Evolutionary conservation across 2,329 filamentous ascomycete species (phyloP), one percentile per base, ranked within the genome.

Genomic region (Colletotrichum cordylinicola): DNA sequence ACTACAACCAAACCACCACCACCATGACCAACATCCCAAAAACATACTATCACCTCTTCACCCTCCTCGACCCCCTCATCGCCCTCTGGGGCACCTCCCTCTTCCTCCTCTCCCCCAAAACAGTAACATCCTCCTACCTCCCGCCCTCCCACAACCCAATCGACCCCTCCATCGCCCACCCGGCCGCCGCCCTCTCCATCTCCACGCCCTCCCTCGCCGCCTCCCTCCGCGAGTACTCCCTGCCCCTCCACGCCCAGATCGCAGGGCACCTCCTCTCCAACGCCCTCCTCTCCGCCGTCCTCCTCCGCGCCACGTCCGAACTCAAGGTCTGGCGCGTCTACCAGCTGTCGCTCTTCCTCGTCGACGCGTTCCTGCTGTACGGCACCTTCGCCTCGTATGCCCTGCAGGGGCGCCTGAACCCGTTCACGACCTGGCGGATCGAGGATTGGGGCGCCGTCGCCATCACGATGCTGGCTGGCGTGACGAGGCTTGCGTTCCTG

Each of bases 231-330:
- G 35, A 60, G 16, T 72, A 68, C 58, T 39, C 55, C 61, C 52
- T 72, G n/a, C 73, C 69, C 16, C 69, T 75, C 8, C 55, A 72
- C 61, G 35, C 52, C 29, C 68, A 75, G 33, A 72, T 75, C 9
- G 68, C 37, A 2, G 68, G 68, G 5, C 61, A 67, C 39, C 61
- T 72, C 18, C 29, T 75, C 61, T 71, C 73, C 55, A 67, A 62
- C 61, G 55, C 62, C 21, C 24, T 74, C 24, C 31, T 75, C 21
- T 75, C 69, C 35, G 8, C n/a, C 29, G 16, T 72, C 61, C 68
- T 75, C 2, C 69, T 67, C 4, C 73, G 73, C 27, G 13, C 48
- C 6, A 60, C 68, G 0, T 24, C 39, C 6, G 15, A 61, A n/a
- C 2, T 56, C 2, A 7, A 4, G 0, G 21, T 75, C 15, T 75